Percentiles rank a stretch among this genome's conserved stretches.
These are phyloP conservation scores for Plasmodium knowlesi DNA, from an alignment of 169 alveolate genomes.

Conservation along the genomic window DNA sequence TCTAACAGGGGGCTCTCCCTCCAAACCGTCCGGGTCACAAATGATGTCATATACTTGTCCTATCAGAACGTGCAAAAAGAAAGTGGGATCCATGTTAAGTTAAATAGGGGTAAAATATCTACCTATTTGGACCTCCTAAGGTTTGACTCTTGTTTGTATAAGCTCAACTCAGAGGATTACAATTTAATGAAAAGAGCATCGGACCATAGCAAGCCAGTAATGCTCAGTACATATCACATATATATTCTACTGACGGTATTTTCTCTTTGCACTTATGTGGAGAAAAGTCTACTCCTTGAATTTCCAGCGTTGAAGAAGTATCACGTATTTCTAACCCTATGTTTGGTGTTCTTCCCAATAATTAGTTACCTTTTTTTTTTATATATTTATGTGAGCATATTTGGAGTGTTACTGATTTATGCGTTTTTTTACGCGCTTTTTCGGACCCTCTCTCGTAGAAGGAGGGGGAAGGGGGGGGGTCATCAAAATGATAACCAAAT, in stretches of 20 bases:
- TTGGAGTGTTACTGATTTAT: not conserved
- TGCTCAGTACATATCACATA: slow-evolving; percentile 16
- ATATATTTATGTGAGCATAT: not conserved
- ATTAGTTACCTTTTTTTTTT: slow-evolving; percentile 10
- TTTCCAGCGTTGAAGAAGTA: slow-evolving; percentile 29
- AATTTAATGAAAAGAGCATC: not conserved
- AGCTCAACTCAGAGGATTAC: slow-evolving; percentile 30
- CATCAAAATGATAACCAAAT: too few species aligned
- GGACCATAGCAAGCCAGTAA: slow-evolving; percentile 15
- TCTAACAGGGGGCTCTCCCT: not conserved
- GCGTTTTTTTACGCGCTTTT: not conserved
- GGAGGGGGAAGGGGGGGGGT: not conserved
- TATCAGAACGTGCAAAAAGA: slow-evolving; percentile 10
- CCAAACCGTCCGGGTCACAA: not conserved
- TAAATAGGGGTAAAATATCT: slow-evolving; percentile 1
- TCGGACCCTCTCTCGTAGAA: not conserved
- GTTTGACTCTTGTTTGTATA: slow-evolving; percentile 14
- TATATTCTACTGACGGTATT: not conserved
- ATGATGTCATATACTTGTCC: not conserved
- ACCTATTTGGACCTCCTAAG: slow-evolving; percentile 2
- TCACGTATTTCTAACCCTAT: slow-evolving; percentile 21
- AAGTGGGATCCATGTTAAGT: not conserved
- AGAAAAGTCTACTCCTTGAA: slow-evolving; percentile 18
- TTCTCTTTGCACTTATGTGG: slow-evolving; percentile 35
- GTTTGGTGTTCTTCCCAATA: slow-evolving; percentile 2